Evolutionary conservation across 176 grass and related monocot genomes (phyloP).

Genomic region (Aegilops longissima): DNA sequence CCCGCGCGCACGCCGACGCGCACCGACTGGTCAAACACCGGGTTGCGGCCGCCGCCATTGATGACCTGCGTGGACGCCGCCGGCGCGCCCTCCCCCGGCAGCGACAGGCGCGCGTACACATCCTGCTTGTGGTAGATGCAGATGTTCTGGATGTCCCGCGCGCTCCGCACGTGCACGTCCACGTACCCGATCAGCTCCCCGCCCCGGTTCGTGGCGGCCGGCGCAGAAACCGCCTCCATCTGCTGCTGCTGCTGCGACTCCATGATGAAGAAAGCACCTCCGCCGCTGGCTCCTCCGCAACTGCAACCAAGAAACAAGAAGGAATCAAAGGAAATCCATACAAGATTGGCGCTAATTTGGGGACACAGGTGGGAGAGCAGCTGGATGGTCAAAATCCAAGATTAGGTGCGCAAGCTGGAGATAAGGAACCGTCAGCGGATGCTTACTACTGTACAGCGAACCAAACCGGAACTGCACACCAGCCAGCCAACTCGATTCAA

Average conservation of each 20-base stretch:
- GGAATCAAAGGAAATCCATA: slow-evolving; percentile 32
- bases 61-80: slow-evolving; percentile 69
- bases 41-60: slow-evolving; percentile 89
- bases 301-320: slow-evolving; percentile 7
- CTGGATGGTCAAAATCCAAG: slow-evolving; percentile 45
- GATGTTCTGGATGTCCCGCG: slow-evolving; percentile 99
- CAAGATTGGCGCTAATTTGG: background rate
- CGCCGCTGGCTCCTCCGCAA: background rate
- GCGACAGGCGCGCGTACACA: slow-evolving; percentile 81
- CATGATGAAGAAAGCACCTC: slow-evolving; percentile 35
- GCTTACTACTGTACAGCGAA: slow-evolving; percentile 22
- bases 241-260: slow-evolving; percentile 36
- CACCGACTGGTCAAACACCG: slow-evolving; percentile 95
- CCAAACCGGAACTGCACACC: background rate
- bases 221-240: slow-evolving; percentile 8
- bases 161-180: slow-evolving; percentile 77
- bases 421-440: slow-evolving; percentile 34
- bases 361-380: slow-evolving; percentile 20
- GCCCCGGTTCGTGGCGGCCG: slow-evolving; percentile 21
- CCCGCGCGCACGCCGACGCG: slow-evolving; percentile 61
- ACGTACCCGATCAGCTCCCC: slow-evolving; percentile 71
- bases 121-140: slow-evolving; percentile 99
- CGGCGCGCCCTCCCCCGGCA: slow-evolving; percentile 50
- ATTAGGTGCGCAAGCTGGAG: slow-evolving; percentile 38
- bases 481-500: slow-evolving; percentile 6